Percentiles rank a stretch among this genome's conserved stretches.
Evolutionary conservation across 176 grass and related monocot genomes (phyloP).

Genomic region (Raddia guianensis): DNA sequence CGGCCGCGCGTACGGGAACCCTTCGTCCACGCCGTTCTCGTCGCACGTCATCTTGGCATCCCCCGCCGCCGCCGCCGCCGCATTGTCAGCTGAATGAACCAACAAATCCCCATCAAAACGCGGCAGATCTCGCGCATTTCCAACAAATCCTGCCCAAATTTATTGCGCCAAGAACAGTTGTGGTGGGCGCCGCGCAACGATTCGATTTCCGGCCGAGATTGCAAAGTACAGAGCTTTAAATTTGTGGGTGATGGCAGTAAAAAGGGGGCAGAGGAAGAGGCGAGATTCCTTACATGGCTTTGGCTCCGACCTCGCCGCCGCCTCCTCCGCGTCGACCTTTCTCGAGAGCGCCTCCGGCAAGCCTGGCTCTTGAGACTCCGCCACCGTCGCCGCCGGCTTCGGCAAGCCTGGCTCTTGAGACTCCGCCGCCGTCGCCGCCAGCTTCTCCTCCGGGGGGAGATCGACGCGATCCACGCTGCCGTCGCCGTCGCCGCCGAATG

Average conservation of each 20-base stretch:
- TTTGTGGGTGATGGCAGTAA: background rate
- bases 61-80: background rate
- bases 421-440: background rate
- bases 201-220: background rate
- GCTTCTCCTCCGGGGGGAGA: background rate
- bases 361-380: constrained; percentile 31
- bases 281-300: constrained; percentile 42
- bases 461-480: background rate
- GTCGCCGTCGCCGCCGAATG: background rate
- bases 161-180: background rate
- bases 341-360: constrained; percentile 29
- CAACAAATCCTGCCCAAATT: constrained; percentile 14
- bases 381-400: background rate
- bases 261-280: background rate
- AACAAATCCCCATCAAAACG: constrained; percentile 10
- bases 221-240: constrained; percentile 28
- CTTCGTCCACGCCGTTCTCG: constrained; percentile 59
- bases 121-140: constrained; percentile 27
- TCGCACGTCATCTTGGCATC: constrained; percentile 51
- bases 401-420: constrained; percentile 43
- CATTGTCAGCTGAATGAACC: background rate
- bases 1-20: constrained; percentile 64
- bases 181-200: background rate
- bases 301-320: constrained; percentile 1
- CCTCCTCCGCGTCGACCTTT: background rate